A percentile compares a stretch with the other conserved stretches of the same genome.
These are phyloP conservation scores for Pseudogymnoascus sp. DNA, from an alignment of 2,329 filamentous ascomycete genomes.

Conservation along the genomic window DNA sequence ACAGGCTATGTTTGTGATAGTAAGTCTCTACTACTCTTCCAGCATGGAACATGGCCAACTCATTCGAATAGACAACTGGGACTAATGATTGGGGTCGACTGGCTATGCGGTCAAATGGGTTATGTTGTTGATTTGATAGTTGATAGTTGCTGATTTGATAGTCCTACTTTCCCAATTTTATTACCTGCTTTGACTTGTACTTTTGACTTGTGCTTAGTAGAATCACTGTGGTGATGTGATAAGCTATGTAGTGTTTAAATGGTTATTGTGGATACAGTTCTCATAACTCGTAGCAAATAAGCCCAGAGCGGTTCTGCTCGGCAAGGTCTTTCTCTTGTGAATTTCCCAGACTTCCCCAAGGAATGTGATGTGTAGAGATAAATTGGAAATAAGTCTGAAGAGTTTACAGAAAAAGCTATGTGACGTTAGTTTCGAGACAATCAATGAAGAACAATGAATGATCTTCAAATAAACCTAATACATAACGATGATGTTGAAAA, in stretches of 20 bases:
- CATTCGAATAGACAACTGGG: background rate
- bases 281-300: background rate
- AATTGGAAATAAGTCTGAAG: background rate
- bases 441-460: background rate
- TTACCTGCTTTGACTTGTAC: background rate
- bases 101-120: background rate
- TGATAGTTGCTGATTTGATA: background rate
- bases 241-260: background rate
- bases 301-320: background rate
- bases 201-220: background rate
- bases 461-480: background rate
- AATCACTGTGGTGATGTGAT: background rate
- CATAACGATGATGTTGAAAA: background rate
- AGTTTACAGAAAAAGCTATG: background rate
- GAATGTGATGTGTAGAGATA: background rate
- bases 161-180: background rate
- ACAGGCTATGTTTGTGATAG: background rate
- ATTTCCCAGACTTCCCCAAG: background rate
- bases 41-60: background rate
- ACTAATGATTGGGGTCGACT: background rate
- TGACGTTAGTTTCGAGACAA: background rate
- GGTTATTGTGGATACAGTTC: background rate
- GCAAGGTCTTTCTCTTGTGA: background rate
- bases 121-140: background rate
- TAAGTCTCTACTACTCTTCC: background rate